Percentiles rank a stretch among this genome's conserved stretches.
phyloP scores from a whole-genome alignment of 2,329 filamentous ascomycete genomes.

The Aspergillus quadrilineatus region DNA sequence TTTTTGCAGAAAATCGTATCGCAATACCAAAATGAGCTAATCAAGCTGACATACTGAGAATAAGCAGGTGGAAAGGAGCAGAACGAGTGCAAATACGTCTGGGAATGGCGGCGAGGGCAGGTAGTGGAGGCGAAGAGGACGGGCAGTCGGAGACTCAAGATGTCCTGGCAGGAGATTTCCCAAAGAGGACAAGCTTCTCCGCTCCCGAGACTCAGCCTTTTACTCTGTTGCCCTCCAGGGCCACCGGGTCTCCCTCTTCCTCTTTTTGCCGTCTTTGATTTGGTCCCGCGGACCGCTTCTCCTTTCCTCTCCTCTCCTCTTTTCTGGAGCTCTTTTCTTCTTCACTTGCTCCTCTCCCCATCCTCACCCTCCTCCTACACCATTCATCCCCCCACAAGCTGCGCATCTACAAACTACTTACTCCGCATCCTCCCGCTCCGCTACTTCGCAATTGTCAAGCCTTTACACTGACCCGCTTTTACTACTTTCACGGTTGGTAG shows the following conservation, averaged over 20 bases:
- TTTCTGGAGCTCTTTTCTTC: slow-evolving; percentile 19
- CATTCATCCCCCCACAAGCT: slow-evolving; percentile 9
- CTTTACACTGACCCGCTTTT: slow-evolving; percentile 13
- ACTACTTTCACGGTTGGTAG: neutral
- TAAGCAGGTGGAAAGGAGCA: slow-evolving; percentile 49
- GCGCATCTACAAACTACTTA: slow-evolving; percentile 10
- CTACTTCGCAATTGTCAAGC: slow-evolving; percentile 15
- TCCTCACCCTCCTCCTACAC: slow-evolving; percentile 5
- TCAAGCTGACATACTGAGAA: slow-evolving; percentile 25
- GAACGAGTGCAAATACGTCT: slow-evolving; percentile 66
- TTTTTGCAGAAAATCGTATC: neutral
- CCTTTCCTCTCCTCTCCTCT: slow-evolving; percentile 31
- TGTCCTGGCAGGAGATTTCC: slow-evolving; percentile 13
- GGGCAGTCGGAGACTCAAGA: slow-evolving; percentile 31
- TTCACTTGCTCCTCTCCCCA: slow-evolving; percentile 13
- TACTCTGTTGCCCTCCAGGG: slow-evolving; percentile 30
- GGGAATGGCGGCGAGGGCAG: slow-evolving; percentile 31
- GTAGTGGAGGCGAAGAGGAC: slow-evolving; percentile 9
- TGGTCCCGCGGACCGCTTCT: slow-evolving; percentile 34
- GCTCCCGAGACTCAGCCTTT: slow-evolving; percentile 11
- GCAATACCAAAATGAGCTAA: neutral
- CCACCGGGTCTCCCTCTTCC: slow-evolving; percentile 24
- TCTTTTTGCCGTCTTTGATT: slow-evolving; percentile 26
- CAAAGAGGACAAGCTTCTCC: slow-evolving; percentile 33
- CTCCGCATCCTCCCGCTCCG: slow-evolving; percentile 10